Conservation (phyloP, 1,139 yeast species). For the Pichia sp. region DNA sequence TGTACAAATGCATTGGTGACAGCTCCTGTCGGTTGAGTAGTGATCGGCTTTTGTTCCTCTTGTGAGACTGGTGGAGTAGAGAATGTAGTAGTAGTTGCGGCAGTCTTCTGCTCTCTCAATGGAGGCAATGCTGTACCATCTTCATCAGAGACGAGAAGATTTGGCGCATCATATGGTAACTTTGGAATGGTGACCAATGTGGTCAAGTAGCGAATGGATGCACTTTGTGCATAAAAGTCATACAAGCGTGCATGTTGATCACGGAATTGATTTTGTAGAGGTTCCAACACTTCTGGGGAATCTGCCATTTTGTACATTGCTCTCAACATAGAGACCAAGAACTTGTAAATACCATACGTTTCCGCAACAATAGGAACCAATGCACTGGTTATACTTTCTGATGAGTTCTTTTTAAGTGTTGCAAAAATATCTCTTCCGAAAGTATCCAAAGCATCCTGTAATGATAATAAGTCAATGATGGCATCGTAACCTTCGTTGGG, state of each 20-base stretch:
- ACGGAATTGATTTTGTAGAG: conserved; percentile 63
- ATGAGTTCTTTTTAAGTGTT: conserved; percentile 33
- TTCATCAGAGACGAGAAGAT: conserved; percentile 48
- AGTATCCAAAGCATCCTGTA: conserved; percentile 81
- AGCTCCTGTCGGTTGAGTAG: conserved; percentile 31
- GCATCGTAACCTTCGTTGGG: conserved; percentile 96
- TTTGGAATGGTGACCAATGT: conserved; percentile 83
- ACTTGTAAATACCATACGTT: conserved; percentile 87
- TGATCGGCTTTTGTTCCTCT: conserved; percentile 24
- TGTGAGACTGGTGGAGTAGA: conserved; percentile 25
- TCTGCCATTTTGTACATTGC: conserved; percentile 66
- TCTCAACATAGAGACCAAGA: conserved; percentile 82
- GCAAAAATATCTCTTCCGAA: conserved; percentile 75
- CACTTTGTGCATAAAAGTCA: conserved; percentile 88
- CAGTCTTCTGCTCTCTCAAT: conserved; percentile 14
- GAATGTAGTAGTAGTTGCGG: conserved; percentile 18
- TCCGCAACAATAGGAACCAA: conserved; percentile 88
- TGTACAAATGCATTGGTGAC: conserved; percentile 15
- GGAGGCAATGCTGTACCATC: conserved; percentile 19
- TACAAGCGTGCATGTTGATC: conserved; percentile 76
- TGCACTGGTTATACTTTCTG: conserved; percentile 82
- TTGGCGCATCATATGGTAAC: conserved; percentile 61
- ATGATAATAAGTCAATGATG: conserved; percentile 73
- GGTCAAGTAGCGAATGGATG: conserved; percentile 75
- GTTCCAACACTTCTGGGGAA: conserved; percentile 70